Percentiles rank a stretch among this genome's conserved stretches.
phyloP scores from a whole-genome alignment of 2,329 filamentous ascomycete species.

The Ophiostoma himal-ulmi region DNA sequence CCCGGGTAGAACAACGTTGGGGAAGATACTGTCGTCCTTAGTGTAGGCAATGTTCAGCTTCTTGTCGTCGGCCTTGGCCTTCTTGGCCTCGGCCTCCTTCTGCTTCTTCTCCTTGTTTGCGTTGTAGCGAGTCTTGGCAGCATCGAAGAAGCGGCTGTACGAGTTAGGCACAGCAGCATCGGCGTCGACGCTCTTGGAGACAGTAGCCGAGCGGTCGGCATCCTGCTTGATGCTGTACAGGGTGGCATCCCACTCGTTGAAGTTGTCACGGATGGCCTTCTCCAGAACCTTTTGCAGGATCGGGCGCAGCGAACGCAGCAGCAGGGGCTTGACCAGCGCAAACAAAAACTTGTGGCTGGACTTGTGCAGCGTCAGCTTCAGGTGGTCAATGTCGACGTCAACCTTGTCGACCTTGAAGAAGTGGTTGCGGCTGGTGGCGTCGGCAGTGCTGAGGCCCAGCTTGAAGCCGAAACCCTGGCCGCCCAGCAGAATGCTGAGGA shows the following conservation, averaged over 20 bases:
- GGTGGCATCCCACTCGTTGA: slow-evolving; percentile 66
- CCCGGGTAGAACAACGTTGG: slow-evolving; percentile 74
- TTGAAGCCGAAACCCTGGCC: slow-evolving; percentile 89
- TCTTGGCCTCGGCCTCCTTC: slow-evolving; percentile 15
- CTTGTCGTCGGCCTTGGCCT: slow-evolving; percentile 40
- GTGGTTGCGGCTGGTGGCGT: slow-evolving; percentile 67
- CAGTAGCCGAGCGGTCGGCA: slow-evolving; percentile 59
- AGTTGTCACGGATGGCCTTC: slow-evolving; percentile 79
- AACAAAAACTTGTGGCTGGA: slow-evolving; percentile 94
- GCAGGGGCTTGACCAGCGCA: slow-evolving; percentile 74
- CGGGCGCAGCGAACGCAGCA: slow-evolving; percentile 77
- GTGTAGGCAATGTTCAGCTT: slow-evolving; percentile 80
- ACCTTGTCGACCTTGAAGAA: slow-evolving; percentile 96
- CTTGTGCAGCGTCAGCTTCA: slow-evolving; percentile 86
- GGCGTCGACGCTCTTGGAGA: slow-evolving; percentile 58
- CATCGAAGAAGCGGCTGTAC: slow-evolving; percentile 76
- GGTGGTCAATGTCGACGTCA: slow-evolving; percentile 70
- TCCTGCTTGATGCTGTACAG: slow-evolving; percentile 76
- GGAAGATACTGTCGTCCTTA: slow-evolving; percentile 83
- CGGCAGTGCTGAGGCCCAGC: slow-evolving; percentile 76
- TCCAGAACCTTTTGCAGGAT: slow-evolving; percentile 82
- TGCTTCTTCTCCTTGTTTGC: slow-evolving; percentile 71
- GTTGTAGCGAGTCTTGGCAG: slow-evolving; percentile 67
- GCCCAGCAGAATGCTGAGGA: slow-evolving; percentile 81
- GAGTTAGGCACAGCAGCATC: slow-evolving; percentile 69